Evolutionary conservation across 1,139 yeast genomes (phyloP), one percentile per base, ranked within the genome.

Genomic region (Casaregolazyma suthepensis): DNA sequence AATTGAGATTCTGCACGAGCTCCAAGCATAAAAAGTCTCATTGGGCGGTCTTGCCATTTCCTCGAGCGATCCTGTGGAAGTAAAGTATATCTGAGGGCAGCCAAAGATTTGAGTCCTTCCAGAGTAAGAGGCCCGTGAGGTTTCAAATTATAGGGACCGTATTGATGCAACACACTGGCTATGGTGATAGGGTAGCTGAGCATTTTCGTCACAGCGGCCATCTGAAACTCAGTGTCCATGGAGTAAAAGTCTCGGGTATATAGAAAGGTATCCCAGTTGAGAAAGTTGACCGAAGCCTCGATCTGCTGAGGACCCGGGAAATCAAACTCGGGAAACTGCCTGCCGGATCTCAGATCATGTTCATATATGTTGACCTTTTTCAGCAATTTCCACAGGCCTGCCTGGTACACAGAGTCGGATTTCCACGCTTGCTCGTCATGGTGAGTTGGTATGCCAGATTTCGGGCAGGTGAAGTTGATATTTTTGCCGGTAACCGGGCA

Each of bases 361-460:
- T 93, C 99, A 69, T 85, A 93, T 56, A 88, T 82, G 69, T 93
- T 93, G 49, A 89, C 97, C 70, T 87, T 86, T 65, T 84, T 84
- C 74, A 93, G 78, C 52, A 81, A 71, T 64, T 89, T 89, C 69
- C 85, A 87, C 58, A 77, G 80, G 62, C 83, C 80, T 22, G 73
- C 67, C 64, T 89, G 97, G 68, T 91, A 91, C 37, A 80, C 82
- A 13, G 67, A 74, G 67, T 93, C 99, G 51, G 75, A 72, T 64
- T 83, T 83, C 96, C 97, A 93, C 1, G 96, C 97, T 62, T 85
- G 91, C 64, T 79, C 78, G 26, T 89, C 83, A 66, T 89, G 95
- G 68, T 93, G 99, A 5, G 99, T 93, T 26, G 99, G 99, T 54
- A 93, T 90, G 5, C 99, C 99, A 5, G 96, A 86, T 56, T 81